Evolutionary conservation across 2,329 filamentous ascomycete genomes (phyloP).

Genomic region (Trichoderma koningii): DNA sequence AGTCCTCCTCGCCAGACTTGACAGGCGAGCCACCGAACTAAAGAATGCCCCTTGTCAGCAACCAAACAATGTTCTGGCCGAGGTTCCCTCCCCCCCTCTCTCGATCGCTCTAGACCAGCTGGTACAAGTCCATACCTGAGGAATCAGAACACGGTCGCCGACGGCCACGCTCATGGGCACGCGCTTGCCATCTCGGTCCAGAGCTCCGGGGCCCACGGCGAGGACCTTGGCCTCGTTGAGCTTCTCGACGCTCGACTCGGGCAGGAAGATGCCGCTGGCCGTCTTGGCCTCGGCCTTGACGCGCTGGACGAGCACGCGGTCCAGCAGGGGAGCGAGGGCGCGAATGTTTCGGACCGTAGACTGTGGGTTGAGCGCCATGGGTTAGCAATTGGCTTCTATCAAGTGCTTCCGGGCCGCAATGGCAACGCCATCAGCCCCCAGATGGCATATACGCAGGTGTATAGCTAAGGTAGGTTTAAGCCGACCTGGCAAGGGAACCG

Average conservation of each 20-base stretch:
- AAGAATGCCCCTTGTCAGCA: slow-evolving; percentile 13
- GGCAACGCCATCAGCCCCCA: background rate
- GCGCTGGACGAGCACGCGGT: slow-evolving; percentile 97
- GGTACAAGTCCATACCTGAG: slow-evolving; percentile 66
- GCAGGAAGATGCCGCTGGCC: slow-evolving; percentile 94
- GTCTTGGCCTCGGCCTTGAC: slow-evolving; percentile 97
- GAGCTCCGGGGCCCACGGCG: slow-evolving; percentile 84
- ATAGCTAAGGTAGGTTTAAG: background rate
- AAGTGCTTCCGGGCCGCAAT: background rate
- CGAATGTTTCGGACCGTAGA: slow-evolving; percentile 90
- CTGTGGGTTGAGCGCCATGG: slow-evolving; percentile 49
- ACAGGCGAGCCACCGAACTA: slow-evolving; percentile 92
- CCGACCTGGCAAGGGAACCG: background rate
- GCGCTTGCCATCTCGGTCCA: slow-evolving; percentile 88
- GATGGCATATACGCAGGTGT: background rate
- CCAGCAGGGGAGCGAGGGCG: slow-evolving; percentile 89
- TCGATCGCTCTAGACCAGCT: background rate
- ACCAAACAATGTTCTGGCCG: background rate
- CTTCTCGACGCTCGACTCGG: slow-evolving; percentile 95
- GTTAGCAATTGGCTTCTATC: background rate
- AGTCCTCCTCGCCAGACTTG: slow-evolving; percentile 98
- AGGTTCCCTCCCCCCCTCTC: background rate
- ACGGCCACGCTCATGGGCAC: slow-evolving; percentile 77
- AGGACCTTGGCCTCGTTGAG: slow-evolving; percentile 97
- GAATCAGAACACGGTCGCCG: slow-evolving; percentile 94